Evolutionary conservation across 164 flowering plant species (phyloP).

Genomic region (Hamamelis virginiana): DNA sequence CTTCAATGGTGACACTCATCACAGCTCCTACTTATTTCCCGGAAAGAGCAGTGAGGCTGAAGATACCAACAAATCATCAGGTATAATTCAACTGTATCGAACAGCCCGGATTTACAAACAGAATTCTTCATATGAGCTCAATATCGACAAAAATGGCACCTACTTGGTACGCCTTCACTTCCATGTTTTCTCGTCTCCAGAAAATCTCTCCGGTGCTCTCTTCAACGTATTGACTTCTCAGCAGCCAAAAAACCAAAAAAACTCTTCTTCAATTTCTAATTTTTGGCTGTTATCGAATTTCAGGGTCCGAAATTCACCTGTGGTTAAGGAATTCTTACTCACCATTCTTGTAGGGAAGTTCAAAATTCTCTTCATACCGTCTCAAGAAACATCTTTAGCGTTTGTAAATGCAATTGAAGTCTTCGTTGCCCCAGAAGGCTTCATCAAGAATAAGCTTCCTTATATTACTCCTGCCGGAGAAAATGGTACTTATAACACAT

Average conservation of each 20-base stretch:
- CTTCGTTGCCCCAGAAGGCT: not conserved
- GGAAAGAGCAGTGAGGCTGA: not conserved
- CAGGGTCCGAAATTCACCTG: not conserved
- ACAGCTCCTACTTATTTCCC: conserved; percentile 15
- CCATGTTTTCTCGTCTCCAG: conserved; percentile 21
- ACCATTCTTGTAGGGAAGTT: not conserved
- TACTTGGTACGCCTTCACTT: conserved; percentile 53
- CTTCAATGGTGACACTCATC: conserved; percentile 31
- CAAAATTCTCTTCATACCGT: conserved; percentile 7
- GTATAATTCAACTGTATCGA: conserved; percentile 19
- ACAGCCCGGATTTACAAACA: conserved; percentile 37
- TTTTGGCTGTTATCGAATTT: conserved; percentile 13
- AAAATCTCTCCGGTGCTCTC: conserved; percentile 4
- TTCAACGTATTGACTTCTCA: conserved; percentile 16
- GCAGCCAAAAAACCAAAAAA: no score
- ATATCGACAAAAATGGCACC: conserved; percentile 14
- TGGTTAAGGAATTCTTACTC: conserved; percentile 15
- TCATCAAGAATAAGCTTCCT: not conserved
- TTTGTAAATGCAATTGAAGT: conserved; percentile 20
- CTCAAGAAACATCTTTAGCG: not conserved
- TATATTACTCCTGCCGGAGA: not conserved
- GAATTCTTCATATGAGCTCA: conserved; percentile 26
- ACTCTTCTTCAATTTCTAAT: no score
- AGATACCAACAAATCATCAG: not conserved
- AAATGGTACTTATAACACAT: not conserved